These are phyloP conservation scores for Phytophthora uliginosa DNA, from an alignment of 352 stramenopile genomes.

Conservation along the genomic window DNA sequence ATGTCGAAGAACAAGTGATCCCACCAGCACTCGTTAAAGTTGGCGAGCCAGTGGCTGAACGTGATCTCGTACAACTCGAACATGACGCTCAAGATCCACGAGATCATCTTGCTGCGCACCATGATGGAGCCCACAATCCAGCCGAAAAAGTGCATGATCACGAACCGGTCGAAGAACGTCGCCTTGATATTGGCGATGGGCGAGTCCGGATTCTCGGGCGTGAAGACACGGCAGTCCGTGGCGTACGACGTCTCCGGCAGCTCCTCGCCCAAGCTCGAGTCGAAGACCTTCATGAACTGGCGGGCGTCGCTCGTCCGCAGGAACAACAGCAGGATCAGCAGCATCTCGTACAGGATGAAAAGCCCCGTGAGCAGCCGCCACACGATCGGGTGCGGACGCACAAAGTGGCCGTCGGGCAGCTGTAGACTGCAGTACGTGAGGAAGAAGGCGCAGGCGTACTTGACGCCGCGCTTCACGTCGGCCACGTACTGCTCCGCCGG, in stretches of 20 bases:
- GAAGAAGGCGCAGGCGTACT: conserved; percentile 88
- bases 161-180: conserved; percentile 90
- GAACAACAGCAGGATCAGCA: conserved; percentile 90
- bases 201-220: conserved; percentile 86
- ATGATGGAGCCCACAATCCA: conserved; percentile 91
- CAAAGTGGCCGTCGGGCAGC: conserved; percentile 88
- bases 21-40: conserved; percentile 98
- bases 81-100: conserved; percentile 86
- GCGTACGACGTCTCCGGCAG: conserved; percentile 88
- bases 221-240: conserved; percentile 88
- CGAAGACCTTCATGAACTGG: conserved; percentile 88
- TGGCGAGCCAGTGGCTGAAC: conserved; percentile 93
- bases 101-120: conserved; percentile 88
- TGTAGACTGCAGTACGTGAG: conserved; percentile 91
- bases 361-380: conserved; percentile 92
- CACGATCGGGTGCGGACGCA: conserved; percentile 91
- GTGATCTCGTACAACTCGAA: conserved; percentile 91
- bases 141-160: conserved; percentile 93
- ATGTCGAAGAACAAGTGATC: conserved; percentile 96
- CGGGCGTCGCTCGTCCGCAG: conserved; percentile 83
- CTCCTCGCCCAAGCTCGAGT: conserved; percentile 78
- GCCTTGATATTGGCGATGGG: conserved; percentile 81
- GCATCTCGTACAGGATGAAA: conserved; percentile 95
- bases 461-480: conserved; percentile 78
- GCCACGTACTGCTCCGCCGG: conserved; percentile 45